Percentiles rank a stretch among this genome's conserved stretches.
phyloP scores from a whole-genome alignment of 2,329 filamentous ascomycete genomes.

The Penicillium olsonii region DNA sequence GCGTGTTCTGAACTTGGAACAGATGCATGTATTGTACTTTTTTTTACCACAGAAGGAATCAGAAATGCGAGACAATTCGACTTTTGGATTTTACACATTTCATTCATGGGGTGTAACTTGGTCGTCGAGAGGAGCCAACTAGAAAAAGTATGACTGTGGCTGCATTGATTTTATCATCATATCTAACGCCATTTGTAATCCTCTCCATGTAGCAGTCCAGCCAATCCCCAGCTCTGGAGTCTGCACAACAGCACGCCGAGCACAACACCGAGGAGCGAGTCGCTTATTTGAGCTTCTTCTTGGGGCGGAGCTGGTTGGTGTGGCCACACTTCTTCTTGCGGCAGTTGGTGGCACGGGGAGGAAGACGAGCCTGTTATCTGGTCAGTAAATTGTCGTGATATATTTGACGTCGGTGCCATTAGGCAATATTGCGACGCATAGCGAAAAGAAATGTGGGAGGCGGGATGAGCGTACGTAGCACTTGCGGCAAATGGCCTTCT shows the following conservation, averaged over 20 bases:
- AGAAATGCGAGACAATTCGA: slow-evolving; percentile 5
- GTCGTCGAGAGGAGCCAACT: slow-evolving; percentile 37
- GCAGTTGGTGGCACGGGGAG: slow-evolving; percentile 99
- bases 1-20: slow-evolving; percentile 4
- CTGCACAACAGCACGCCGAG: slow-evolving; percentile 39
- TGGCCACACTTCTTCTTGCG: slow-evolving; percentile 99
- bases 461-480: slow-evolving; percentile 77
- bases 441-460: slow-evolving; percentile 1
- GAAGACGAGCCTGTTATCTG: slow-evolving; percentile 68
- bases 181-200: slow-evolving; percentile 41
- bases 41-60: slow-evolving; percentile 9
- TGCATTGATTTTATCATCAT: slow-evolving; percentile 40
- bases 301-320: slow-evolving; percentile 99
- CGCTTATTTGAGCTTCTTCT: slow-evolving; percentile 98
- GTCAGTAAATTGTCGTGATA: slow-evolving; percentile 7
- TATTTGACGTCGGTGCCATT: neutral
- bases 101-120: slow-evolving; percentile 39
- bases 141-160: slow-evolving; percentile 39
- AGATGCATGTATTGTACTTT: slow-evolving; percentile 21
- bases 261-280: slow-evolving; percentile 49
- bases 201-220: slow-evolving; percentile 39
- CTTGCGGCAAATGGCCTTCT: slow-evolving; percentile 99
- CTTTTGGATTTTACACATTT: slow-evolving; percentile 39
- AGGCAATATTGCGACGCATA: neutral
- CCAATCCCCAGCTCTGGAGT: slow-evolving; percentile 31